Evolutionary conservation across 148 eudicot species (phyloP), one percentile per base, ranked within the genome.

Genomic region (Amaranthus hypochondriacus): DNA sequence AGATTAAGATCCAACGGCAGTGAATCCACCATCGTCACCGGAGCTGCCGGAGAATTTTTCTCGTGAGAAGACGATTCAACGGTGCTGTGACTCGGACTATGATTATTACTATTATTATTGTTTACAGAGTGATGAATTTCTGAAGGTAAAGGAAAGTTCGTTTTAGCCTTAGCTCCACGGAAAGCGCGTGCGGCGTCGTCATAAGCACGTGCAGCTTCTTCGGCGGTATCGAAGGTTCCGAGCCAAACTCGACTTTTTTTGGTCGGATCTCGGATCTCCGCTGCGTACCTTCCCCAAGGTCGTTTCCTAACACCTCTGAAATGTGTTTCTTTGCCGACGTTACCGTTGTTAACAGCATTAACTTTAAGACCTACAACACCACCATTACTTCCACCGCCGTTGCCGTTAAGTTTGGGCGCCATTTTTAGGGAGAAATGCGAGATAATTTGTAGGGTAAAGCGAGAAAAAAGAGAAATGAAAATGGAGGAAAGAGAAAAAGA

Each of bases 231-330:
- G 50, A 86, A 90, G 0, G 96, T 90, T 0, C 96, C 96, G 3
- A 90, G 74, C 96, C 96, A 90, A 7, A 90, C 96, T 4, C 96
- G 89, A 71, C 83, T 72, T 68, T 85, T 90, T 66, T 84, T 84
- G 7, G 73, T 81, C 0, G 96, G 96, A 51, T 90, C 92, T 0
- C 96, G 75, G 69, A 90, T 90, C 89, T 90, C 96, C 1, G 92
- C 90, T 2, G 96, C 96, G 77, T 87, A 88, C 4, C 92, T 57
- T 0, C 96, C 92, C 96, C 90, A 87, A 5, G 96, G 92, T 70
- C 93, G 14, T 83, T 86, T 91, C 15, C 96, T 15, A 0, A 91
- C 96, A 0, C 96, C 96, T 21, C 96, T 44, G 21, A 74, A 91
- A 69, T 83, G 92, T 59, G 73, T 50, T 76, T 87, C 91, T 50